Conservation (phyloP, 2,329 filamentous ascomycete genomes). For the Xylariales sp. region DNA sequence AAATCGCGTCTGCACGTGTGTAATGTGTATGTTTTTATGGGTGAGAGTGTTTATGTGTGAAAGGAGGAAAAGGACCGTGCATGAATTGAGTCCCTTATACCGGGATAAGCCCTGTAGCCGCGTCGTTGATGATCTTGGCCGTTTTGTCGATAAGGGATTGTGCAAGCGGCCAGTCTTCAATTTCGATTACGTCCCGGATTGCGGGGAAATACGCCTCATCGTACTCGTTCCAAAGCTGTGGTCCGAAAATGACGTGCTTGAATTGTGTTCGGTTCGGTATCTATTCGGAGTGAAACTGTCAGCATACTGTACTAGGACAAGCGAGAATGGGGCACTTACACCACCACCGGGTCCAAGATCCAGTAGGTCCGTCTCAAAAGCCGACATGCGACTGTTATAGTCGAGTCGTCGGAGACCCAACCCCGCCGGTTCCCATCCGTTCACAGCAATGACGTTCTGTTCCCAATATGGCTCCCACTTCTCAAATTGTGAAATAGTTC, state of each 20-base stretch:
- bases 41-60: no score
- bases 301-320: neutral
- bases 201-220: constrained; percentile 80
- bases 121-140: constrained; percentile 68
- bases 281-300: constrained; percentile 54
- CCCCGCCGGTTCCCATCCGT: constrained; percentile 79
- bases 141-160: constrained; percentile 77
- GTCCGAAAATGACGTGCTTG: constrained; percentile 92
- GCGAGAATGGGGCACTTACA: constrained; percentile 65
- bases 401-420: constrained; percentile 75
- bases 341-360: constrained; percentile 79
- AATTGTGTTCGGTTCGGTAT: constrained; percentile 90
- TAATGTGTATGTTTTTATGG: no score
- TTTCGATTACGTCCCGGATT: constrained; percentile 83
- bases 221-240: constrained; percentile 78
- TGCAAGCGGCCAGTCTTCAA: constrained; percentile 75
- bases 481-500: constrained; percentile 73
- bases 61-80: neutral
- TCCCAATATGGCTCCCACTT: constrained; percentile 85
- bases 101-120: constrained; percentile 40
- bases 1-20: constrained; percentile 13
- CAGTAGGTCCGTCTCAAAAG: constrained; percentile 85
- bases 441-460: constrained; percentile 73
- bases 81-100: neutral
- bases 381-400: constrained; percentile 82